Base-by-base conservation (phyloP, 2,329 filamentous ascomycete genomes). In the Teratosphaeria epicoccoides region DNA sequence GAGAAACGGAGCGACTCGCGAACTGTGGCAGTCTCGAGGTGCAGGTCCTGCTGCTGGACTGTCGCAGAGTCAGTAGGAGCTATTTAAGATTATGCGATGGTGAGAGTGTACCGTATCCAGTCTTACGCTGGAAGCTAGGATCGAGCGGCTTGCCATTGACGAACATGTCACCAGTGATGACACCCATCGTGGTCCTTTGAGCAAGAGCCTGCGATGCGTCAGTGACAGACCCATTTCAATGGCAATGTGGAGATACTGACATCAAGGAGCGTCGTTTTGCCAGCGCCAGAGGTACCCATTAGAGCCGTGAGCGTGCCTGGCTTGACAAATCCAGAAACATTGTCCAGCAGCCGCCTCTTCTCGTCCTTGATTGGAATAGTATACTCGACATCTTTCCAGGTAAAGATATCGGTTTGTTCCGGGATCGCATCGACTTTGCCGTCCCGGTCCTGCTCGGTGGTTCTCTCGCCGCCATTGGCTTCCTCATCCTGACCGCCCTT, bases 161-260 rank as follows among this genome's bases (percentile, higher is more conserved):
- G 11, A 84, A 67, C 77, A 84, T 83, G 49, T 83, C 78, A 4
- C 82, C 82, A 0, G 79, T 82, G 9, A 85, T 75, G 1, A 84
- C 77, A 11, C 82, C 82, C 61, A 81, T 77, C 0, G 74, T 77
- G 0, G 75, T 79, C 14, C 83, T 72, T 49, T 79, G 73, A 0
- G 79, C 79, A 2, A 83, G 66, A 1, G 76, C 75, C 59, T 49
- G 47, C 28, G 11, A n/a, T 12, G 25, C 12, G 47, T 49, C 28
- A 49, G 47, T 43, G 22, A 22, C 12, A n/a, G 56, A 40, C 11
- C 7, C 3, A 20, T 24, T 46, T 17, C 20, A 14, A 6, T 24
- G 4, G 9, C 22, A 11, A 20, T n/a, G 43, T 4, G 11, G 3
- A 24, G 20, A 2, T 14, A 40, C 59, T 58, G 46, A 63, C 63